phyloP scores from a whole-genome alignment of 345 rosid genomes.

The Euphorbia tirucalli region DNA sequence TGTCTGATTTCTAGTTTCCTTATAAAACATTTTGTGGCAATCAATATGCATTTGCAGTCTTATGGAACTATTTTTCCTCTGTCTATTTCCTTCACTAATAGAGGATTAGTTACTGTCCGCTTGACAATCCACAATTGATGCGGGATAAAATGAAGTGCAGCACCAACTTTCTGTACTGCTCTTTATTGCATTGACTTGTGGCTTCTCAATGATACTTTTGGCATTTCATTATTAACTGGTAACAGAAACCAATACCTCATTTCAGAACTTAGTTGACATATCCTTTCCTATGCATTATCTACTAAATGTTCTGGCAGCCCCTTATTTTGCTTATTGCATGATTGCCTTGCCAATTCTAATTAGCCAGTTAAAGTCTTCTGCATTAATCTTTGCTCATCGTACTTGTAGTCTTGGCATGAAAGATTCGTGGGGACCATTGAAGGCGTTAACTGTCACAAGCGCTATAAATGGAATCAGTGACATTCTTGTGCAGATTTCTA shows the following conservation, averaged over 20 bases:
- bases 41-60: no score
- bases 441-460: conserved; percentile 72
- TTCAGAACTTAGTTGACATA: conserved; percentile 7
- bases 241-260: conserved; percentile 21
- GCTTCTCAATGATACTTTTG: conserved; percentile 72
- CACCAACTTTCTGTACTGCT: conserved; percentile 76
- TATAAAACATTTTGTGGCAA: no score
- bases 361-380: not conserved
- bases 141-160: conserved; percentile 81
- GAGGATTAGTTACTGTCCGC: not conserved
- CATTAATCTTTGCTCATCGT: conserved; percentile 4
- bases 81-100: no score
- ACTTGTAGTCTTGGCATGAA: conserved; percentile 89
- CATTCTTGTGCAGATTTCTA: conserved; percentile 68
- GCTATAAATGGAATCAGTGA: conserved; percentile 74
- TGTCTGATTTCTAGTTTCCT: not conserved
- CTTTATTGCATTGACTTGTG: conserved; percentile 72
- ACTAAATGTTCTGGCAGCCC: conserved; percentile 2
- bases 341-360: not conserved
- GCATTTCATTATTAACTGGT: conserved; percentile 78
- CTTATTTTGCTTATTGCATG: conserved; percentile 12
- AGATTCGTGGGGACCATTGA: conserved; percentile 94
- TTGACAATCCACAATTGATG: conserved; percentile 9
- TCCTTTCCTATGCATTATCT: conserved; percentile 17
- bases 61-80: no score